phyloP scores from a whole-genome alignment of 192 early-diverging fungal species.

The Entomortierella parvispora region DNA sequence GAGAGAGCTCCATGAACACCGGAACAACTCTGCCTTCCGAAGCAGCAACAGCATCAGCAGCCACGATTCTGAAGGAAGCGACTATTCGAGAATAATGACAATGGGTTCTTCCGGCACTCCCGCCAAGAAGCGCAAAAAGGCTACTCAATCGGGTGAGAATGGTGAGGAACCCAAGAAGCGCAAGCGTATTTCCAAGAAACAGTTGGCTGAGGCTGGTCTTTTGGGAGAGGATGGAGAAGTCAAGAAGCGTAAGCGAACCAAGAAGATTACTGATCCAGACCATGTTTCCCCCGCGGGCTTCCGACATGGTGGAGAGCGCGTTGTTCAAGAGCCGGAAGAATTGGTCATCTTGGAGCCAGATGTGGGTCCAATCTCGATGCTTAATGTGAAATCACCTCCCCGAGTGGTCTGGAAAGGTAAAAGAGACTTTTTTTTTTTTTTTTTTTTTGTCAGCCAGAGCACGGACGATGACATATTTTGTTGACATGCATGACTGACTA shows the following conservation, averaged over 20 bases:
- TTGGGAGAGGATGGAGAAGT: constrained; percentile 19
- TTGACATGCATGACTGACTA: background rate
- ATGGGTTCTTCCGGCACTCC: background rate
- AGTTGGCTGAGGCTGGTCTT: constrained; percentile 19
- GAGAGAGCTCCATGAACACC: no score
- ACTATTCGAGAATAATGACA: background rate
- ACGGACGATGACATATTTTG: background rate
- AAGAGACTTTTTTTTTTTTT: background rate
- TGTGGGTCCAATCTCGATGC: constrained; percentile 33
- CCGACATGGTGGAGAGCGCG: constrained; percentile 45
- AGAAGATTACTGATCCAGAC: constrained; percentile 32
- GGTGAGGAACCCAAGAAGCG: constrained; percentile 22
- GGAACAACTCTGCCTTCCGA: no score
- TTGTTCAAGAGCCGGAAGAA: constrained; percentile 37
- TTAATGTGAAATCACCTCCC: constrained; percentile 21
- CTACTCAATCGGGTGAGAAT: background rate
- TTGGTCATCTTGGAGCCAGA: constrained; percentile 26
- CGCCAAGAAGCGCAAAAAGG: constrained; percentile 20
- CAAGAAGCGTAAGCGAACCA: constrained; percentile 38
- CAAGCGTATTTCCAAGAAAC: constrained; percentile 39
- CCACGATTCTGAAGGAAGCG: background rate
- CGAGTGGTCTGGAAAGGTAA: constrained; percentile 42
- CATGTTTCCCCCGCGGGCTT: constrained; percentile 34
- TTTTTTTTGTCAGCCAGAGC: no score
- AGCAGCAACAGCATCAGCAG: background rate